Base-by-base conservation (phyloP, 2,329 filamentous ascomycete species). In the Peltaster fructicola region DNA sequence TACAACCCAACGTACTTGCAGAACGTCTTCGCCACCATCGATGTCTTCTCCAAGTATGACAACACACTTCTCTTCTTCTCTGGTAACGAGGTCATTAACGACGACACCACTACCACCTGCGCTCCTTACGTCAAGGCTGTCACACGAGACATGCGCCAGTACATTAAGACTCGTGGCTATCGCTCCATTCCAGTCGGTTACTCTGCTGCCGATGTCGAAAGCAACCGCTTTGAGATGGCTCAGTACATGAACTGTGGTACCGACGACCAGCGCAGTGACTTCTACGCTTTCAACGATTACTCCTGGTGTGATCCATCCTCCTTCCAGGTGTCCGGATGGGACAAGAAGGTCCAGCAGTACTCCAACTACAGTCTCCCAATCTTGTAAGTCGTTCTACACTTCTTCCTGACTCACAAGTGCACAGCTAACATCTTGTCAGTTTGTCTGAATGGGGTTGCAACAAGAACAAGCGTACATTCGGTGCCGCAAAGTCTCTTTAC, bases 391-490 rank as follows among this genome's bases (percentile, higher is more conserved):
- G 5, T 12, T 3, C 10, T 7, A 8, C 8, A 11, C 23, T 8
- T 17, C 8, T 6, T 12, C 7, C 10, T 5, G 14, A 14, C 3
- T 5, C 10, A 4, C 6, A 18, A 16, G 10, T 7, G 22, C n/a
- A 30, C 38, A 17, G 35, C 31, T 12, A 11, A 11, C 14, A 7
- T 19, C 11, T 12, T n/a, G n/a, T 4, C 29, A 59, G 56, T 69
- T 65, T 98, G 26, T 93, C 84, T 24, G 88, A 95, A 54, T 95
- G 77, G 48, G 88, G 88, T 34, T 98, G 88, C 63, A 73, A 68
- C 54, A 75, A 67, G 47, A 82, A 79, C 61, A 68, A 60, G 31
- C 84, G 85, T 41, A 60, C 74, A 44, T 98, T 92, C 45, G 61
- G 70, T 31, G 85, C 93, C 57, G 56, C 93, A 25, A 53, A 54